Evolutionary conservation across 108 stramenopile genomes (phyloP), one percentile per base, ranked within the genome.

Genomic region (Fistulifera solaris): DNA sequence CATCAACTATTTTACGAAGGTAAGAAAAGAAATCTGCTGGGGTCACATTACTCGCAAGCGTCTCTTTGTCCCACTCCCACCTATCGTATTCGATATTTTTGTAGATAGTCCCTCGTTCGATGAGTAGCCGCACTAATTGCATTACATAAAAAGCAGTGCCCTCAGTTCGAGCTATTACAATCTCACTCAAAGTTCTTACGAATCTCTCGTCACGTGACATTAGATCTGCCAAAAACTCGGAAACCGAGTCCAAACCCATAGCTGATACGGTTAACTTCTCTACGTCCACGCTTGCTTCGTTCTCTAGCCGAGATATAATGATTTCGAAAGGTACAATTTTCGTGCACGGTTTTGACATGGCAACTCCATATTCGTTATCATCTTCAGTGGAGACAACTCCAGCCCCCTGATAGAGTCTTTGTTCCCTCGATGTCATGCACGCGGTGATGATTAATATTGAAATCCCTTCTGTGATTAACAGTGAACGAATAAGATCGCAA

Each of bases 101-200:
- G 10, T 54, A 17, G 27, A 54, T 35, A 1, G 35, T 17, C 17
- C n/a, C 16, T 17, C 35, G 28, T 54, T 54, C 53, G 17, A 39
- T 17, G 53, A 54, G 53, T 14, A 39, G 15, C n/a, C 53, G 53
- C 19, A 54, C 15, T 16, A 54, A 54, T 14, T 54, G 53, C 1
- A 54, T 1, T 15, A 39, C 17, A 17, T 18, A 15, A 15, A 54
- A 54, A 2, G 27, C 18, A 38, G 28, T 58, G 18, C 57, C 57
- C 3, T 58, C 22, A 0, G 57, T 58, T 8, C 27, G 42, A 28
- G 7, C 24, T 24, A 27, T 11, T 5, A 43, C 22, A 0, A 46
- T 27, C 45, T 46, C 21, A 28, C 25, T 24, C 42, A 58, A n/a
- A 13, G 40, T 11, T 27, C 26, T 7, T 15, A 27, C 31, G 1